phyloP scores from a whole-genome alignment of 192 early-diverging fungal genomes.

The Backusella sp. region DNA sequence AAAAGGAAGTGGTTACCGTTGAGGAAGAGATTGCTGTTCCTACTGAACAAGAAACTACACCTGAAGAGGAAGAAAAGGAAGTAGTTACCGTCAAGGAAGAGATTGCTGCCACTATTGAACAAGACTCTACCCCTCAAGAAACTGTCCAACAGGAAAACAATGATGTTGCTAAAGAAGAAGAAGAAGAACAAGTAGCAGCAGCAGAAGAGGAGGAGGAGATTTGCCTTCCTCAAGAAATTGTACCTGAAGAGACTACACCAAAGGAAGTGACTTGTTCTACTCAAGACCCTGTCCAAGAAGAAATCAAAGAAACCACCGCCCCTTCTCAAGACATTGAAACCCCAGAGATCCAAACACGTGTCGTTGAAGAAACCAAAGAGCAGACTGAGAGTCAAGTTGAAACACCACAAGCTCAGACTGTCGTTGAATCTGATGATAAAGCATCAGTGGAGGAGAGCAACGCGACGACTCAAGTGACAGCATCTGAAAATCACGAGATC shows the following conservation, averaged over 20 bases:
- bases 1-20: neutral
- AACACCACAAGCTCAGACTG: neutral
- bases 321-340: neutral
- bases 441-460: neutral
- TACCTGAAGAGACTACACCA: neutral
- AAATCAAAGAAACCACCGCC: neutral
- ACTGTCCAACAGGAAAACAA: no score
- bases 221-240: neutral
- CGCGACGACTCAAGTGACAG: neutral
- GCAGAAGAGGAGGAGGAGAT: neutral
- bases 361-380: neutral
- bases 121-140: neutral
- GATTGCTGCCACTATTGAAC: neutral
- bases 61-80: neutral
- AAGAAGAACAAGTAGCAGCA: no score
- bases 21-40: neutral
- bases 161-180: neutral
- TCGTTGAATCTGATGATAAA: neutral
- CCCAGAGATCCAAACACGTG: neutral
- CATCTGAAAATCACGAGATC: neutral
- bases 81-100: neutral
- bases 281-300: neutral
- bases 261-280: neutral
- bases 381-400: neutral
- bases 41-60: no score